Conservation (phyloP, 352 stramenopile species). For the Phytophthora hybrid region DNA sequence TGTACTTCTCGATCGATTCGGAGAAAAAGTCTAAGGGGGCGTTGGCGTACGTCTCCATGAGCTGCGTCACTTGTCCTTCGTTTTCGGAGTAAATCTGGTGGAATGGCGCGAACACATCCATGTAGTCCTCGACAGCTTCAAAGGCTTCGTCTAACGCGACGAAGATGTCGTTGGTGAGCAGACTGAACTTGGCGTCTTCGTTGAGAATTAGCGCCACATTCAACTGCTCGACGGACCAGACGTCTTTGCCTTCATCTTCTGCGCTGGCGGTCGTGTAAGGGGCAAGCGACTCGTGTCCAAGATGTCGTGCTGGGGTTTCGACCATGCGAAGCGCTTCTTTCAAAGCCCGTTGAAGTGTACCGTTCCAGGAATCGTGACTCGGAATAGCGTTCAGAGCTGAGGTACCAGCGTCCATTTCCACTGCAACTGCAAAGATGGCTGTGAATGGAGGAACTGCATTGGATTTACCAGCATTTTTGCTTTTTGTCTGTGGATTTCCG, state of each 20-base stretch:
- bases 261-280: conserved; percentile 84
- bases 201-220: conserved; percentile 87
- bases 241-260: conserved; percentile 86
- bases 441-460: conserved; percentile 48
- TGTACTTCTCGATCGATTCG: conserved; percentile 87
- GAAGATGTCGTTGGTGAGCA: conserved; percentile 89
- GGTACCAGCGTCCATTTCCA: conserved; percentile 65
- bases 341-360: conserved; percentile 71
- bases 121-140: conserved; percentile 87
- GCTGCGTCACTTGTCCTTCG: conserved; percentile 64
- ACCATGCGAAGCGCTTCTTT: conserved; percentile 91
- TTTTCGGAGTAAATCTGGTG: conserved; percentile 90
- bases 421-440: conserved; percentile 66
- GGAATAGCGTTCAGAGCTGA: conserved; percentile 59
- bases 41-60: conserved; percentile 76
- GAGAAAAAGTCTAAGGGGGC: conserved; percentile 83
- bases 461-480: conserved; percentile 27
- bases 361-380: conserved; percentile 79
- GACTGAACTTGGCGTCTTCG: conserved; percentile 83
- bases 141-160: conserved; percentile 83
- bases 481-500: conserved; percentile 1
- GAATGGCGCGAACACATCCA: conserved; percentile 91
- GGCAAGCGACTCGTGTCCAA: conserved; percentile 79
- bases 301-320: conserved; percentile 85
- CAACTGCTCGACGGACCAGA: conserved; percentile 80